Conservation (phyloP, 768 basidiomycete genomes). For the Serpula lacrymans region DNA sequence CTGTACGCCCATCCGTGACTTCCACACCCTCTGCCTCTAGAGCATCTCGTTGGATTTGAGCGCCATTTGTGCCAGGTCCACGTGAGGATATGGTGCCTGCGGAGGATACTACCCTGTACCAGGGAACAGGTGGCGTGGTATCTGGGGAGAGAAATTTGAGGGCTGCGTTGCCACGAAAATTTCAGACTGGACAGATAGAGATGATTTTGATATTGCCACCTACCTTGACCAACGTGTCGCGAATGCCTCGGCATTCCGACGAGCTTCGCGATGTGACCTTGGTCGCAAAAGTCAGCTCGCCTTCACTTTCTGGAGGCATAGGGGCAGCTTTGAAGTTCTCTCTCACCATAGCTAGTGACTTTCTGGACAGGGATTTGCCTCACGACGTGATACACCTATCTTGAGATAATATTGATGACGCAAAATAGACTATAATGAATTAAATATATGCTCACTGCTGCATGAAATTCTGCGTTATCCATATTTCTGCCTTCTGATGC, state of each 20-base stretch:
- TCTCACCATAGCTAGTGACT: conserved; percentile 74
- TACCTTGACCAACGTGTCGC: conserved; percentile 82
- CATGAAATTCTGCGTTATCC: conserved; percentile 64
- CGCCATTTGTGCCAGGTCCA: conserved; percentile 79
- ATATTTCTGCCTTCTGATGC: too few relatives aligned
- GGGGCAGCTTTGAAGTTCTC: conserved; percentile 1
- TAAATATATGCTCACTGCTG: conserved; percentile 37
- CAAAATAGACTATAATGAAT: background rate
- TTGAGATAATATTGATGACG: background rate
- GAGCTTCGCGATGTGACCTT: conserved; percentile 78
- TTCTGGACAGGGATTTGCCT: conserved; percentile 62
- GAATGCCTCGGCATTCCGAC: conserved; percentile 78
- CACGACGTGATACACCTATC: conserved; percentile 70
- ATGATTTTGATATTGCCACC: conserved; percentile 7
- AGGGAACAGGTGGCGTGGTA: conserved; percentile 66
- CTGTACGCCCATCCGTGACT: conserved; percentile 54
- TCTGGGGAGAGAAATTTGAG: conserved; percentile 68
- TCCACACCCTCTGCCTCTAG: conserved; percentile 83
- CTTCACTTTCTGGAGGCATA: background rate
- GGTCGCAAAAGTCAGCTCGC: background rate
- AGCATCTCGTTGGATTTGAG: conserved; percentile 68
- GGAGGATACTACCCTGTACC: conserved; percentile 74
- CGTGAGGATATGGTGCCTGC: conserved; percentile 77
- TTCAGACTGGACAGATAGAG: background rate
- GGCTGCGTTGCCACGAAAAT: conserved; percentile 40